Evolutionary conservation across 495 filamentous ascomycete genomes (phyloP).

Genomic region (Penicillium maclennaniae): DNA sequence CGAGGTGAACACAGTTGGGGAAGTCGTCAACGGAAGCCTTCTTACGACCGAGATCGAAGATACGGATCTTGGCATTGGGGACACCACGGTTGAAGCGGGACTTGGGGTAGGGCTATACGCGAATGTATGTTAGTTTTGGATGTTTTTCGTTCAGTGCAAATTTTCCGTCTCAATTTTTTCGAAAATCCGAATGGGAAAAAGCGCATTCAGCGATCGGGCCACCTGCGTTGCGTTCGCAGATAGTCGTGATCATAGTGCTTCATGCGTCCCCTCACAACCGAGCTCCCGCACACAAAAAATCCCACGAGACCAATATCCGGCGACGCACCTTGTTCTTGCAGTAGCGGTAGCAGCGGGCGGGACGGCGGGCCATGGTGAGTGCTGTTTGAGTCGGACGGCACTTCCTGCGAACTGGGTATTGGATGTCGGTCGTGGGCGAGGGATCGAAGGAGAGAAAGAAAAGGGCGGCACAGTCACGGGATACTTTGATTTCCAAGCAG

Average conservation of each 20-base stretch:
- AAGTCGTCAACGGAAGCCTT: conserved; percentile 97
- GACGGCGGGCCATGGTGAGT: conserved; percentile 95
- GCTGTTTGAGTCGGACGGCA: conserved; percentile 52
- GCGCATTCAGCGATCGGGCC: neutral
- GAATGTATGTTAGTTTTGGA: conserved; percentile 26
- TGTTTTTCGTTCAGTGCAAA: neutral
- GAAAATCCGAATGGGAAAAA: neutral
- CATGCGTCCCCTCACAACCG: conserved; percentile 32
- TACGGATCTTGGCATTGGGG: conserved; percentile 97
- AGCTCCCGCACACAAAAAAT: conserved; percentile 34
- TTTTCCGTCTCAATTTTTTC: neutral
- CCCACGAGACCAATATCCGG: conserved; percentile 20
- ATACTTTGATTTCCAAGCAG: conserved; percentile 51
- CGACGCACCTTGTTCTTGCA: conserved; percentile 99
- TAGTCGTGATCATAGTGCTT: conserved; percentile 9
- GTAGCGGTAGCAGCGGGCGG: conserved; percentile 99
- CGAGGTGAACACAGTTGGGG: conserved; percentile 94
- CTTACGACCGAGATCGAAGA: conserved; percentile 99
- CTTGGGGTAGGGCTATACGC: conserved; percentile 88
- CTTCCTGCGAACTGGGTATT: conserved; percentile 49
- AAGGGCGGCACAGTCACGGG: conserved; percentile 31
- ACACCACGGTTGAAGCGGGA: conserved; percentile 99
- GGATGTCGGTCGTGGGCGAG: conserved; percentile 42
- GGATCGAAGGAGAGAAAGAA: conserved; percentile 35
- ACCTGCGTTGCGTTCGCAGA: neutral